Percentiles rank a stretch among this genome's conserved stretches.
These are phyloP conservation scores for Lichtheimia ornata DNA, from an alignment of 371 early-diverging fungal species.

Conservation along the genomic window DNA sequence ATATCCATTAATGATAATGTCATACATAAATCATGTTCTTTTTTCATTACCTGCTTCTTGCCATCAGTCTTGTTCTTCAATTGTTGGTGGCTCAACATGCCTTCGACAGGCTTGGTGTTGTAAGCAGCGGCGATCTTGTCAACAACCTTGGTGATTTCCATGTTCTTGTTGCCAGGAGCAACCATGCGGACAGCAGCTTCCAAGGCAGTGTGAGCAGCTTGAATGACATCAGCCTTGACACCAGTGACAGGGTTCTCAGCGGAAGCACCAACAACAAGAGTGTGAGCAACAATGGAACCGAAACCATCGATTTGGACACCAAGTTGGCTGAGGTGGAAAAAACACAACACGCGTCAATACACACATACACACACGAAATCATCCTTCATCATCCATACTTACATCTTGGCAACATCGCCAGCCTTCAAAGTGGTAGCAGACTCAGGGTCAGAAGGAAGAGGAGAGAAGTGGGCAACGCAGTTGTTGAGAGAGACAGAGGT, in stretches of 20 bases:
- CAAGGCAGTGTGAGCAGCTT: conserved; percentile 84
- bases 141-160: conserved; percentile 81
- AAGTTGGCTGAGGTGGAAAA: conserved; percentile 64
- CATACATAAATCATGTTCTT: not conserved
- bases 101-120: conserved; percentile 86
- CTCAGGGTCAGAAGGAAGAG: conserved; percentile 67
- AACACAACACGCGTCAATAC: conserved; percentile 5
- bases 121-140: conserved; percentile 80
- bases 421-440: conserved; percentile 61
- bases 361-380: not conserved
- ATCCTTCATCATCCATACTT: conserved; percentile 28
- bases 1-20: not conserved
- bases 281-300: conserved; percentile 85
- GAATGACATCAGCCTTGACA: conserved; percentile 84
- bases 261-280: conserved; percentile 88
- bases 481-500: conserved; percentile 87
- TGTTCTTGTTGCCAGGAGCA: conserved; percentile 85
- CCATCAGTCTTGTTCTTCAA: conserved; percentile 88
- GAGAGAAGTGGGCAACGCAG: conserved; percentile 84
- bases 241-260: conserved; percentile 80
- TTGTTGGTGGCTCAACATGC: conserved; percentile 90
- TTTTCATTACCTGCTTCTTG: conserved; percentile 69
- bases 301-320: conserved; percentile 96
- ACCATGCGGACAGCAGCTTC: conserved; percentile 85
- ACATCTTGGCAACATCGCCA: conserved; percentile 92